phyloP scores from a whole-genome alignment of 768 basidiomycete species.

The Macrolepiota fuliginosa region DNA sequence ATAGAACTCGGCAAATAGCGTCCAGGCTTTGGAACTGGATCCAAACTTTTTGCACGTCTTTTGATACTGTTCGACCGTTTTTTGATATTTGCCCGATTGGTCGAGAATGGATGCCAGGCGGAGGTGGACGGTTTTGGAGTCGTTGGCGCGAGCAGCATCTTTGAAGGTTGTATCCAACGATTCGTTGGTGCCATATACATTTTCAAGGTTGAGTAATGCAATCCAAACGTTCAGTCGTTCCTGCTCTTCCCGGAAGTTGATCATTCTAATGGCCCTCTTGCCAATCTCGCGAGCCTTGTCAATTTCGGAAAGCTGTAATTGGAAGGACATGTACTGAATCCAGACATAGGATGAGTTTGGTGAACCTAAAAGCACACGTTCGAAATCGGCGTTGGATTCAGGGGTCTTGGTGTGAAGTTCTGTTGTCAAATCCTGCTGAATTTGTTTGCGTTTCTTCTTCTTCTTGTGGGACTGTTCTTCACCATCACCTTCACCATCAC shows the following conservation, averaged over 20 bases:
- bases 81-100: constrained; percentile 81
- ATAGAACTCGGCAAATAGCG: constrained; percentile 80
- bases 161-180: constrained; percentile 80
- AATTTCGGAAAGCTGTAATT: constrained; percentile 92
- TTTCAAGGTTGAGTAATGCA: constrained; percentile 92
- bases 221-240: constrained; percentile 98
- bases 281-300: constrained; percentile 92
- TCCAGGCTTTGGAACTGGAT: constrained; percentile 93
- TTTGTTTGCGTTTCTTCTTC: constrained; percentile 66
- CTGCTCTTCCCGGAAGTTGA: constrained; percentile 93
- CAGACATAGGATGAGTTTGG: constrained; percentile 97
- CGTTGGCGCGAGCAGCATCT: constrained; percentile 86
- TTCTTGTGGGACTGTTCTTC: constrained; percentile 51
- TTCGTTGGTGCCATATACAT: constrained; percentile 85
- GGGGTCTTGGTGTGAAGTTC: constrained; percentile 85
- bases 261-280: constrained; percentile 77
- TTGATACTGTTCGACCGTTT: constrained; percentile 91
- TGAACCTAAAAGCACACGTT: constrained; percentile 86
- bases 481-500: constrained; percentile 39
- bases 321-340: constrained; percentile 99
- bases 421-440: constrained; percentile 79
- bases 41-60: constrained; percentile 93
- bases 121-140: constrained; percentile 88
- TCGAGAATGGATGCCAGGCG: constrained; percentile 84
- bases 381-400: constrained; percentile 93